Evolutionary conservation across 768 basidiomycete genomes (phyloP), one percentile per base, ranked within the genome.

Genomic region (Leucocoprinus leucothites): DNA sequence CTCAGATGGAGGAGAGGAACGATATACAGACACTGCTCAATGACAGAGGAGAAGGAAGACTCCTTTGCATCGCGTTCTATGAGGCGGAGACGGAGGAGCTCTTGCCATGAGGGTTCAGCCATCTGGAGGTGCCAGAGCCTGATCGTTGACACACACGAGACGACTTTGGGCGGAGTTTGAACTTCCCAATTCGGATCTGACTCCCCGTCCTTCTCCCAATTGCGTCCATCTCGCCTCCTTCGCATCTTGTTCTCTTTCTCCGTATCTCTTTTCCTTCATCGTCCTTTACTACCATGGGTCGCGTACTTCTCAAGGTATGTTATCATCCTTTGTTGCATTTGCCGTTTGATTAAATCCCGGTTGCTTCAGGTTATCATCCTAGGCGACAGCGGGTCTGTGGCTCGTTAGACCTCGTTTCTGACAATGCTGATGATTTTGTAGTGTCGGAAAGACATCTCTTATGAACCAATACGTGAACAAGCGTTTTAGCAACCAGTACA

Each of bases 401-500:
- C 59, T 26, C 28, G 24, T 57, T 56, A 48, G 41, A 40, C 14
- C 40, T 26, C 26, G 41, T 25, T 55, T 43, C 14, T 41, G 49
- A 59, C 67, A 51, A 65, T 58, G 2, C 58, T 50, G 18, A 26
- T 14, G 9, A 25, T 38, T 56, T 19, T 58, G 16, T 64, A 95
- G 95, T 56, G 96, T 98, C 70, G 96, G 95, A 41, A 98, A 98
- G 88, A 98, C 97, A 40, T 98, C 96, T 25, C 88, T 99, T 65
- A 99, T 99, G 97, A 98, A 98, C 78, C 97, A 99, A 75, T 98
- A 97, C 77, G 97, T 99, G 61, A 98, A 98, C 84, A 98, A 98
- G 74, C 89, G 97, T 59, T 99, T 98, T 74, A 94, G 91, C 71
- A 97, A 95, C 75, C 96, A 98, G 76, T 99, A 99, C 83, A 98